These are phyloP conservation scores for Penicillium decumbens DNA, from an alignment of 2,329 filamentous ascomycete species.

Conservation along the genomic window DNA sequence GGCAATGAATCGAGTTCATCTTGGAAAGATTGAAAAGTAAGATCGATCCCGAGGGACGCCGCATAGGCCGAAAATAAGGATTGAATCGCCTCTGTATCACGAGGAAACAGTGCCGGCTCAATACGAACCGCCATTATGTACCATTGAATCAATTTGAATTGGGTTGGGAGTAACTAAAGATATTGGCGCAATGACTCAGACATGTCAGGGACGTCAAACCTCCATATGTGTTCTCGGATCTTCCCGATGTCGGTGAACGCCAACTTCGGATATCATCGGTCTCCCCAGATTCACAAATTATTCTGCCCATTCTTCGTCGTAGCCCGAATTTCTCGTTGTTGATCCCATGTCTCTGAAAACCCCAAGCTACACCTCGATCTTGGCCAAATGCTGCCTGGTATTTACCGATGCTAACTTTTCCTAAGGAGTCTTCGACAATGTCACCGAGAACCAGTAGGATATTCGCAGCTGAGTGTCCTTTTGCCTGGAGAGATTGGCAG, in stretches of 20 bases:
- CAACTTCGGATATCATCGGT: not conserved
- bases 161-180: not conserved
- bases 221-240: not conserved
- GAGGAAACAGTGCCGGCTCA: conserved; percentile 36
- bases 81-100: conserved; percentile 43
- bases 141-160: not conserved
- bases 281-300: not conserved
- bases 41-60: conserved; percentile 49
- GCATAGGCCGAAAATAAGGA: conserved; percentile 44
- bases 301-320: conserved; percentile 18
- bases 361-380: too few relatives aligned
- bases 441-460: too few relatives aligned
- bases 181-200: not conserved
- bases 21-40: conserved; percentile 54
- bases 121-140: conserved; percentile 27
- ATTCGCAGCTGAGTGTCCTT: too few relatives aligned
- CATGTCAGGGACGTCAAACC: not conserved
- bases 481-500: too few relatives aligned
- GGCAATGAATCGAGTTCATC: conserved; percentile 52
- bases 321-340: conserved; percentile 42
- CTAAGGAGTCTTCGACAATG: too few relatives aligned
- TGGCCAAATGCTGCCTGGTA: too few relatives aligned
- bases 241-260: not conserved
- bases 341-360: conserved; percentile 50
- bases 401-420: too few relatives aligned